Conservation (phyloP, 805 yeast species). For the Blastobotrys peoriensis region DNA sequence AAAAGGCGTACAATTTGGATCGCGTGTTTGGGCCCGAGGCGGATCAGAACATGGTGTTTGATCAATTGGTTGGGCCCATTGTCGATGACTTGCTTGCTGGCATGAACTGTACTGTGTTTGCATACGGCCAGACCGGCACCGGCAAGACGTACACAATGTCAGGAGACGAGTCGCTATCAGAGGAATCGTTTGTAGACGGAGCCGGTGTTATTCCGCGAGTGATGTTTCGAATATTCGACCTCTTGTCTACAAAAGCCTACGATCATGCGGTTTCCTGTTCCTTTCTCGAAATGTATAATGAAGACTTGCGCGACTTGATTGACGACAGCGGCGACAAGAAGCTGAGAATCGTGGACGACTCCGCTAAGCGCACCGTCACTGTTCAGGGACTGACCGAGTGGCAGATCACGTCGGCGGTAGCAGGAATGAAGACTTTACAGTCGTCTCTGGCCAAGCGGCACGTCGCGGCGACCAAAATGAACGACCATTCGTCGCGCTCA, state of each 20-base stretch:
- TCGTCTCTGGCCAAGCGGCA: constrained; percentile 58
- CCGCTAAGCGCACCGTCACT: constrained; percentile 36
- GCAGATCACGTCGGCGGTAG: constrained; percentile 43
- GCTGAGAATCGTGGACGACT: constrained; percentile 51
- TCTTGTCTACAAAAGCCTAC: constrained; percentile 31
- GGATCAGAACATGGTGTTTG: constrained; percentile 61
- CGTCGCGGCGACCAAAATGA: constrained; percentile 73
- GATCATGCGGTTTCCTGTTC: constrained; percentile 72
- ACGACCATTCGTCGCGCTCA: constrained; percentile 71
- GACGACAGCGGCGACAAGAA: constrained; percentile 37
- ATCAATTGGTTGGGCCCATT: constrained; percentile 58
- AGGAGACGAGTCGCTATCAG: constrained; percentile 50
- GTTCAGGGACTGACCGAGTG: constrained; percentile 55
- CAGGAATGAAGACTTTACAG: constrained; percentile 46
- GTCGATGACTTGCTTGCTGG: constrained; percentile 66
- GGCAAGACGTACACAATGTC: constrained; percentile 76
- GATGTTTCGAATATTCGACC: constrained; percentile 48
- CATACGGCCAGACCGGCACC: constrained; percentile 90
- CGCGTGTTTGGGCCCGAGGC: constrained; percentile 79
- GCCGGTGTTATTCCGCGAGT: constrained; percentile 66
- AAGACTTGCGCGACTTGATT: constrained; percentile 71
- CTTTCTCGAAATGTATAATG: constrained; percentile 81
- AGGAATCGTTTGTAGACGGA: constrained; percentile 37
- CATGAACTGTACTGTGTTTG: constrained; percentile 75
- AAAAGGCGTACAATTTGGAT: constrained; percentile 65